Evolutionary conservation across 2,329 filamentous ascomycete genomes (phyloP).

Genomic region (Orbilia quercus): DNA sequence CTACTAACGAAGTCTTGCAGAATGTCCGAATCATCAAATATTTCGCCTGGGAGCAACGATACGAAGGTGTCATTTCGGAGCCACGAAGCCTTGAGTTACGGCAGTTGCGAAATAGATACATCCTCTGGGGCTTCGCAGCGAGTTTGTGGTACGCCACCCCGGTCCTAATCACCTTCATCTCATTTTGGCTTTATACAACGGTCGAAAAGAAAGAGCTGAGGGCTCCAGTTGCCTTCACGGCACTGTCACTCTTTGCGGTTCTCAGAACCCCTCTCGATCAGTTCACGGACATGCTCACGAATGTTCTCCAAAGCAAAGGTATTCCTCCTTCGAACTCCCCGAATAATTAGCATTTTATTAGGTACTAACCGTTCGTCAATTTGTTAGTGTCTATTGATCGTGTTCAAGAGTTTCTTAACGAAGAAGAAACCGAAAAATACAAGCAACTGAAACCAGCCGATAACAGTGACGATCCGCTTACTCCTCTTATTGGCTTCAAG

Average conservation of each 20-base stretch:
- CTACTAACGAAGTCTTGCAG: constrained; percentile 94
- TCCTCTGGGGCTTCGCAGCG: constrained; percentile 90
- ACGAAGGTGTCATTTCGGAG: constrained; percentile 85
- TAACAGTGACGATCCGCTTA: constrained; percentile 75
- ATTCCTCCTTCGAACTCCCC: neutral
- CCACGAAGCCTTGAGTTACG: constrained; percentile 83
- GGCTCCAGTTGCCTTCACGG: constrained; percentile 93
- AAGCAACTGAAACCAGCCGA: constrained; percentile 74
- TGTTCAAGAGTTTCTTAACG: constrained; percentile 90
- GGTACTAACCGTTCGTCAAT: neutral
- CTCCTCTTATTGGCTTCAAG: constrained; percentile 83
- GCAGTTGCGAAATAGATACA: constrained; percentile 82
- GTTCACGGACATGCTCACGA: constrained; percentile 97
- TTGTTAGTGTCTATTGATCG: constrained; percentile 84
- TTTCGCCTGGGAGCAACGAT: constrained; percentile 97
- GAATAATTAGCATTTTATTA: neutral
- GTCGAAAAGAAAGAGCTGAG: constrained; percentile 89
- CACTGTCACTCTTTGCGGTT: constrained; percentile 93
- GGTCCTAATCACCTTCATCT: constrained; percentile 93
- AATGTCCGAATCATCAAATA: constrained; percentile 99
- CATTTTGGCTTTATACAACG: constrained; percentile 91
- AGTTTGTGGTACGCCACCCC: constrained; percentile 97
- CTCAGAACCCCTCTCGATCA: constrained; percentile 93
- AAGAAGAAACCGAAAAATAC: constrained; percentile 97
- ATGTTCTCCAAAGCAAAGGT: constrained; percentile 90